Conservation (phyloP, 2,329 filamentous ascomycete species). For the Saccharata proteae region DNA sequence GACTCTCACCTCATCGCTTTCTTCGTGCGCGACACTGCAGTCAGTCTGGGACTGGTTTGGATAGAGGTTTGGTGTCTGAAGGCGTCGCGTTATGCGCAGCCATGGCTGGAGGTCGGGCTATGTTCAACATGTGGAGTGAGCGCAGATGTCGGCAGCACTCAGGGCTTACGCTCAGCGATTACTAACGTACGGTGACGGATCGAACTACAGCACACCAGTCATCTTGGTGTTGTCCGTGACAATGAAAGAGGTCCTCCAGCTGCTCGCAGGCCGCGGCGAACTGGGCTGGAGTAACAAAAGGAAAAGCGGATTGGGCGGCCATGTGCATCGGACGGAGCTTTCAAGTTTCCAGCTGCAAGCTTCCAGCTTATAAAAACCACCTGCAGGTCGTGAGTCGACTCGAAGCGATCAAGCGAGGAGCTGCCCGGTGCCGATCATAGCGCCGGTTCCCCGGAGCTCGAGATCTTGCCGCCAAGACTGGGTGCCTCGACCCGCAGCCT, state of each 20-base stretch:
- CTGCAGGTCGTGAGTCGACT: too few relatives aligned
- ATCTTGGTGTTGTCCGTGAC: slow-evolving; percentile 10
- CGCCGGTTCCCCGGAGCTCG: too few relatives aligned
- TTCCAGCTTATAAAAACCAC: too few relatives aligned
- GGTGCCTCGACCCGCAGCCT: too few relatives aligned
- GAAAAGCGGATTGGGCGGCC: slow-evolving; percentile 17
- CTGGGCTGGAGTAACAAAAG: slow-evolving; percentile 16
- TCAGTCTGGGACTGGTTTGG: neutral
- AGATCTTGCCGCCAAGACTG: too few relatives aligned
- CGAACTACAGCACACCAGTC: slow-evolving; percentile 15
- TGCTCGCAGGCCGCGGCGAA: slow-evolving; percentile 18
- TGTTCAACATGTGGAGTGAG: slow-evolving; percentile 2
- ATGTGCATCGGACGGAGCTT: too few relatives aligned
- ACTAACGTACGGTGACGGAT: slow-evolving; percentile 2
- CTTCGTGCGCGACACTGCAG: slow-evolving; percentile 2
- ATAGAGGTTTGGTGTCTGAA: neutral
- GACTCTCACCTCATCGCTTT: slow-evolving; percentile 6
- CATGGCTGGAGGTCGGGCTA: slow-evolving; percentile 1
- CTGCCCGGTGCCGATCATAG: too few relatives aligned
- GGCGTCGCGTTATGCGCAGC: slow-evolving; percentile 4
- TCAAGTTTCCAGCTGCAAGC: too few relatives aligned
- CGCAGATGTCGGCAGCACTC: too few relatives aligned
- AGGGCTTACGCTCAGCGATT: too few relatives aligned
- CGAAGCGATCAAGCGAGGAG: too few relatives aligned
- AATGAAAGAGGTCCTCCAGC: slow-evolving; percentile 12